Base-by-base conservation (phyloP, 2,329 filamentous ascomycete genomes). In the Epicoccum sorghinum region DNA sequence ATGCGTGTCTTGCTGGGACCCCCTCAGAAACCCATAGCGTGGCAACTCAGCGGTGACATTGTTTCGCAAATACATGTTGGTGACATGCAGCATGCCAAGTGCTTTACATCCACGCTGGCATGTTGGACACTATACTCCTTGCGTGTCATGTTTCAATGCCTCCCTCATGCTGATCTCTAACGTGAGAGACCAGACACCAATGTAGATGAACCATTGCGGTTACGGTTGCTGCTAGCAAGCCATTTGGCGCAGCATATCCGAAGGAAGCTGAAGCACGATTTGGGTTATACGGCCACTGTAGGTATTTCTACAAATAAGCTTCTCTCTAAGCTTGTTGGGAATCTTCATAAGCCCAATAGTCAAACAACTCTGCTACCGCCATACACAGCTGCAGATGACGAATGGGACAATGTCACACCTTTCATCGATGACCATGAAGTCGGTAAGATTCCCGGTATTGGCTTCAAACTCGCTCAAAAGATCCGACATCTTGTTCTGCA, bases 291-390 rank as follows among this genome's bases (percentile, higher is more conserved):
- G 0, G 89, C 89, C 25, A 93, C 93, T 1, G 92, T 90, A 37
- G 93, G 93, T 4, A 86, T 98, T 22, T 89, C 92, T 2, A 96
- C 91, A 0, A 93, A 89, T 67, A 98, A 98, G 74, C 75, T 93
- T 4, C 80, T 96, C 9, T 86, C 90, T 54, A 98, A 98, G 74
- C 82, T 98, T 12, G 90, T 87, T 8, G 93, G 93, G 10, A 89
- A 86, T 71, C 79, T 88, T 54, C 86, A 97, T 71, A 98, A 98
- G 76, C 93, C 93, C 1, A 87, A 88, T 54, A 89, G 86, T 57
- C 95, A 98, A 74, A 98, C 93, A 0, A 91, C 90, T 0, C 78
- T 98, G 7, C 75, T 96, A 38, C 86, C 89, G 4, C 84, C 89
- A 1, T 83, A 84, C 48, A 78, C 79, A 3, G 44, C 51, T 7